phyloP scores from a whole-genome alignment of 768 basidiomycete genomes.

The Psilocybe cubensis region DNA sequence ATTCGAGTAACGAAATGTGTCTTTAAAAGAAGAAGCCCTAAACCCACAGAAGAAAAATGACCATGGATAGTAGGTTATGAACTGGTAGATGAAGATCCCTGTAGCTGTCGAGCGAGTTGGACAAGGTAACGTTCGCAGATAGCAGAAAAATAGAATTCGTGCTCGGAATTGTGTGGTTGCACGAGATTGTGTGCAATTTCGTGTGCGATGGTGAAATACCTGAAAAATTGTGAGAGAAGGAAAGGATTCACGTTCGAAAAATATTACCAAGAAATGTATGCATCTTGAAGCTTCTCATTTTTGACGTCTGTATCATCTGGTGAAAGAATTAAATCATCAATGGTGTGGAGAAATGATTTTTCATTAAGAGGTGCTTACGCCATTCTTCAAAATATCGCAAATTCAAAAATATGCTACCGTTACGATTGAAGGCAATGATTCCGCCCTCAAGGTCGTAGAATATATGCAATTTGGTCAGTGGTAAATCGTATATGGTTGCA shows the following conservation, averaged over 20 bases:
- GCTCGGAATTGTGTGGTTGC: constrained; percentile 85
- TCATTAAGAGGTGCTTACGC: constrained; percentile 63
- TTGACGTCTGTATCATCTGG: constrained; percentile 74
- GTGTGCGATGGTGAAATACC: constrained; percentile 93
- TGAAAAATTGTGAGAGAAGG: constrained; percentile 23
- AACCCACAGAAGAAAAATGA: too few relatives aligned
- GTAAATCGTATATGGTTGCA: constrained; percentile 72
- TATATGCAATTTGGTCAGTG: constrained; percentile 75
- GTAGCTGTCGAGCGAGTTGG: constrained; percentile 34
- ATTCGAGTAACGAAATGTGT: too few relatives aligned
- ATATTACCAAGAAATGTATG: constrained; percentile 78
- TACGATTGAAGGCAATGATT: constrained; percentile 92
- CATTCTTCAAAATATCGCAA: constrained; percentile 83
- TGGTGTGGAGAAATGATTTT: background rate
- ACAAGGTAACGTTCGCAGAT: constrained; percentile 75
- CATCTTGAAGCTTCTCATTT: constrained; percentile 54
- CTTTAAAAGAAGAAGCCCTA: too few relatives aligned
- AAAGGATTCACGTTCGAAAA: background rate
- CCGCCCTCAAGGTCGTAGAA: constrained; percentile 85
- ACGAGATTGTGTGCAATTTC: constrained; percentile 94
- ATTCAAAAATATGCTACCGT: constrained; percentile 88
- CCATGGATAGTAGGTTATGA: too few relatives aligned
- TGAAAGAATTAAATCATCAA: background rate
- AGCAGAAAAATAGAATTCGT: constrained; percentile 93
- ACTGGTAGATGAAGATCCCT: too few relatives aligned